These are phyloP conservation scores for Alternaria conjuncta DNA, from an alignment of 2,329 filamentous ascomycete species.

Conservation along the genomic window DNA sequence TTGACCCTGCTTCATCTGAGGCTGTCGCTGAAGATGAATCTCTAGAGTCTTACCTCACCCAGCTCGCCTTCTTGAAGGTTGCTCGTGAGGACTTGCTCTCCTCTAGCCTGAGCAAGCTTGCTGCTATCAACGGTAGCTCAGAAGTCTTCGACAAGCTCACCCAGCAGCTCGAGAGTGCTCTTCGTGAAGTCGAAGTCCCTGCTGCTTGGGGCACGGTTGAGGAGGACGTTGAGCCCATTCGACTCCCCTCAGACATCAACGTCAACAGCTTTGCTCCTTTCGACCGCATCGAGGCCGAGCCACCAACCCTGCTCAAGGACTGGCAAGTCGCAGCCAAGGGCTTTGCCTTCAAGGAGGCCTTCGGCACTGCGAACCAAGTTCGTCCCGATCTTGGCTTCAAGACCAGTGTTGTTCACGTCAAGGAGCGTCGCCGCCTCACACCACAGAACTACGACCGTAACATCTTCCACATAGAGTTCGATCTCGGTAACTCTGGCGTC, in stretches of 20 bases:
- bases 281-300: conserved; percentile 75
- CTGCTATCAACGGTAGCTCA: conserved; percentile 63
- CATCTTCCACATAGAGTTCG: conserved; percentile 99
- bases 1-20: conserved; percentile 74
- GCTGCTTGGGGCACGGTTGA: conserved; percentile 79
- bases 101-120: conserved; percentile 70
- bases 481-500: conserved; percentile 87
- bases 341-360: conserved; percentile 93
- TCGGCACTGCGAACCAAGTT: conserved; percentile 73
- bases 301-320: conserved; percentile 69
- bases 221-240: conserved; percentile 60
- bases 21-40: conserved; percentile 69
- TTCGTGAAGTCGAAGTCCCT: conserved; percentile 77
- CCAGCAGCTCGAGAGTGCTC: conserved; percentile 68
- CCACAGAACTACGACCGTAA: conserved; percentile 91
- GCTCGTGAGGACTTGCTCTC: conserved; percentile 70
- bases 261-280: conserved; percentile 84
- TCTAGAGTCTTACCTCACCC: conserved; percentile 71
- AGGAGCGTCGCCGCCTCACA: conserved; percentile 94
- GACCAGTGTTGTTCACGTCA: conserved; percentile 86
- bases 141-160: conserved; percentile 68
- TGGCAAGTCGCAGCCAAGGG: conserved; percentile 89
- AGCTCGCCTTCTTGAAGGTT: conserved; percentile 83
- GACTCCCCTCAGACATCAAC: conserved; percentile 69
- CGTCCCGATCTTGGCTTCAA: conserved; percentile 86